Percentiles rank a stretch among this genome's conserved stretches.
phyloP scores from a whole-genome alignment of 306 rosid genomes.

The Macrotyloma uniflorum region DNA sequence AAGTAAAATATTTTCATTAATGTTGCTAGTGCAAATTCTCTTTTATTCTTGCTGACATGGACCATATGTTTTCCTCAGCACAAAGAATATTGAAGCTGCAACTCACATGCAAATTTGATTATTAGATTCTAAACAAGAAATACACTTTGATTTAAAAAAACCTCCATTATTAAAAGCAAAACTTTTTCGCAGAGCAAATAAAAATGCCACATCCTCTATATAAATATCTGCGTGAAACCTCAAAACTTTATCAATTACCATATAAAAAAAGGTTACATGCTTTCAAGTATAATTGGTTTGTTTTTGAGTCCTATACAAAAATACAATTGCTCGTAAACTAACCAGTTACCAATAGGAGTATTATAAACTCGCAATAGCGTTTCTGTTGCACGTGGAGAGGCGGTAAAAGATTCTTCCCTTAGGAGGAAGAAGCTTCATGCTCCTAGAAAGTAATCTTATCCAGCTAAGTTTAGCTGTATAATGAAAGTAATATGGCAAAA shows the following conservation, averaged over 20 bases:
- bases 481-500: constrained; percentile 40
- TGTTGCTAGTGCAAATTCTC: constrained; percentile 6
- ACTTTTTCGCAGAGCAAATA: constrained; percentile 21
- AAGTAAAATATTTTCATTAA: constrained; percentile 7
- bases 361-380: not conserved
- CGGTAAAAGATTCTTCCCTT: constrained; percentile 8
- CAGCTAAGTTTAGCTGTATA: constrained; percentile 61
- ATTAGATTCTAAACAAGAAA: constrained; percentile 39
- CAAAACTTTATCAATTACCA: constrained; percentile 7
- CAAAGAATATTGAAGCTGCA: constrained; percentile 52
- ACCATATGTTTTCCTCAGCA: constrained; percentile 47
- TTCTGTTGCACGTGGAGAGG: constrained; percentile 5
- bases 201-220: not conserved
- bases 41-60: constrained; percentile 51
- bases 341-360: not conserved
- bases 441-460: constrained; percentile 50
- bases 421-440: constrained; percentile 26
- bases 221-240: constrained; percentile 1
- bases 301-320: not conserved
- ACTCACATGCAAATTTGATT: constrained; percentile 48
- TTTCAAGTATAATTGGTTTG: not conserved
- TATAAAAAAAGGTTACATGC: constrained; percentile 9
- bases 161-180: constrained; percentile 21
- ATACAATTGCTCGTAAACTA: constrained; percentile 2
- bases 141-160: not conserved